These are phyloP conservation scores for Microthlaspi erraticum DNA, from an alignment of 345 rosid genomes.

Conservation along the genomic window DNA sequence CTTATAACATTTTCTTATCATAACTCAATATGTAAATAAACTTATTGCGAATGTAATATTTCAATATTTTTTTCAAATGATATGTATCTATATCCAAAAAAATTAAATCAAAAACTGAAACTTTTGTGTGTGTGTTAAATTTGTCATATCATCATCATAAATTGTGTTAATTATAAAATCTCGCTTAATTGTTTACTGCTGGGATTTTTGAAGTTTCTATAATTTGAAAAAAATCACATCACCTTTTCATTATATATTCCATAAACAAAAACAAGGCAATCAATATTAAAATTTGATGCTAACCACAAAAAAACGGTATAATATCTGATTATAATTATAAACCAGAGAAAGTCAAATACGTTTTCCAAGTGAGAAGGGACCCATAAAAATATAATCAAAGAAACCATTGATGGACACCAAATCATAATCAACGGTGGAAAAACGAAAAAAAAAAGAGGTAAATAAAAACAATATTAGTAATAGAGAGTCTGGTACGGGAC, in stretches of 20 bases:
- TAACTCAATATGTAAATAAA: neutral
- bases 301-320: slow-evolving; percentile 18
- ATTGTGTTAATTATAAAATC: slow-evolving; percentile 6
- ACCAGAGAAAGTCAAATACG: slow-evolving; percentile 36
- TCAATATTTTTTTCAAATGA: neutral
- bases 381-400: neutral
- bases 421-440: slow-evolving; percentile 42
- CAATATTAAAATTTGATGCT: neutral
- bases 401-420: slow-evolving; percentile 31
- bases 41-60: neutral
- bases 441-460: neutral
- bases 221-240: neutral
- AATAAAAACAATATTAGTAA: neutral
- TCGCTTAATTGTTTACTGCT: neutral
- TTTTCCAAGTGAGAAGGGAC: slow-evolving; percentile 37
- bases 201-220: neutral
- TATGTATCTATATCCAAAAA: neutral
- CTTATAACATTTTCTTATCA: neutral
- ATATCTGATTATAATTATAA: slow-evolving; percentile 15
- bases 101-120: neutral
- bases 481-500: slow-evolving; percentile 31
- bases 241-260: neutral
- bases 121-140: neutral
- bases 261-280: neutral
- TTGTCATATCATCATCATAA: neutral